A percentile compares a stretch with the other conserved stretches of the same genome.
These are phyloP conservation scores for Russula foetens DNA, from an alignment of 768 basidiomycete genomes.

Conservation along the genomic window DNA sequence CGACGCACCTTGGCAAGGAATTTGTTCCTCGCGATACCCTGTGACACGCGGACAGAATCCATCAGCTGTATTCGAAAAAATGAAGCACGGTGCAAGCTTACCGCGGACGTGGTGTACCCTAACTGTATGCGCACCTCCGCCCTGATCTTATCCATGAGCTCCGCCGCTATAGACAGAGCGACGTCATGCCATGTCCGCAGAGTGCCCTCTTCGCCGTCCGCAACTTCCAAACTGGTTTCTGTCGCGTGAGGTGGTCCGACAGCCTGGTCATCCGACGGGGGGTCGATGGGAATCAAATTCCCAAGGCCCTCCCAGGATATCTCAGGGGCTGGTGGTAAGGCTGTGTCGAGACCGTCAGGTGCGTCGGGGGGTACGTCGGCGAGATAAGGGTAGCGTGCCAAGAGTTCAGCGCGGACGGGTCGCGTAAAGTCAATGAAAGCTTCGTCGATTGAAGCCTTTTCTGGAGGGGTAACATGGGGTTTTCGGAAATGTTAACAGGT, in stretches of 20 bases:
- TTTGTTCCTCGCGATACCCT: slow-evolving; percentile 92
- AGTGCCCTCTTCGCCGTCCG: slow-evolving; percentile 25
- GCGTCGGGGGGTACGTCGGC: slow-evolving; percentile 59
- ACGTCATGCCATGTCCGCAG: slow-evolving; percentile 83
- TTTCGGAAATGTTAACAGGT: background rate
- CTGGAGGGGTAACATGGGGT: slow-evolving; percentile 31
- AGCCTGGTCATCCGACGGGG: slow-evolving; percentile 19
- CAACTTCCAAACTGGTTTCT: background rate
- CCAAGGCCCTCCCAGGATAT: slow-evolving; percentile 54
- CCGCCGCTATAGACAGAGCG: slow-evolving; percentile 81
- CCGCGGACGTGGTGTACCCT: slow-evolving; percentile 92
- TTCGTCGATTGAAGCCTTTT: slow-evolving; percentile 97
- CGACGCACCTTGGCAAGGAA: slow-evolving; percentile 79
- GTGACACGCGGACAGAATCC: background rate
- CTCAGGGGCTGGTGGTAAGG: slow-evolving; percentile 64
- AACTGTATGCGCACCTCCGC: slow-evolving; percentile 57
- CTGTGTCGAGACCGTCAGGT: slow-evolving; percentile 63
- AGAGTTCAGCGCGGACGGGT: slow-evolving; percentile 65
- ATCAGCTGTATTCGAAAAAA: background rate
- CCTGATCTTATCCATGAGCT: slow-evolving; percentile 72
- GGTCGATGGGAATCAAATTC: slow-evolving; percentile 51
- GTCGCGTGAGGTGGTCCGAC: background rate
- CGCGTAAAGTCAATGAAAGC: slow-evolving; percentile 89
- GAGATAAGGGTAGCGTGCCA: slow-evolving; percentile 73
- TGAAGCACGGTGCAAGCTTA: slow-evolving; percentile 30